These are phyloP conservation scores for Carex arenaria DNA, from an alignment of 202 grass and related monocot species.

Conservation along the genomic window DNA sequence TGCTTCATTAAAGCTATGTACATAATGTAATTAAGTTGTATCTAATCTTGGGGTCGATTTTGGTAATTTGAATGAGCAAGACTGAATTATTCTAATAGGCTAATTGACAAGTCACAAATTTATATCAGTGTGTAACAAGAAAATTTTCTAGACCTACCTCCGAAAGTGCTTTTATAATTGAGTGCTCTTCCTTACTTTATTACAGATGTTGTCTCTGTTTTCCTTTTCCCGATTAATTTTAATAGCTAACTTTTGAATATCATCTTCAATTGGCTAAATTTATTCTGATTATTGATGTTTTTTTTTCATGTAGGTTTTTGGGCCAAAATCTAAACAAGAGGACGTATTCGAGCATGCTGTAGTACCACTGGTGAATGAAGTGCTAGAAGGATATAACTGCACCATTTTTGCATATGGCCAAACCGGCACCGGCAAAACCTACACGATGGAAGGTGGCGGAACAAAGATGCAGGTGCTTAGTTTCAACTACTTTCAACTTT, in stretches of 20 bases:
- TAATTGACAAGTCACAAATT: neutral
- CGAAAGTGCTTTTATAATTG: neutral
- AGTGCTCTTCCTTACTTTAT: neutral
- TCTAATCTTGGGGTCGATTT: neutral
- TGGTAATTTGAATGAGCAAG: neutral
- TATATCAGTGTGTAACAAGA: neutral
- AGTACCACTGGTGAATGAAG: constrained; percentile 63
- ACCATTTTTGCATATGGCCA: constrained; percentile 83
- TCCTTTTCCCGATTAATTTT: neutral
- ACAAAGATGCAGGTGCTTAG: constrained; percentile 47
- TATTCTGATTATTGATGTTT: neutral
- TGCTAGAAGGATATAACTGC: constrained; percentile 75
- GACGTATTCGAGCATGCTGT: constrained; percentile 81
- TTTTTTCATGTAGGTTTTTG: constrained; percentile 51
- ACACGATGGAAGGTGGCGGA: constrained; percentile 81
- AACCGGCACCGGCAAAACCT: constrained; percentile 75
- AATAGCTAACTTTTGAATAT: neutral
- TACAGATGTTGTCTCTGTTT: neutral
- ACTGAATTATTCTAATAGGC: neutral
- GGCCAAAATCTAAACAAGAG: constrained; percentile 58
- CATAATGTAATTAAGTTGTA: neutral
- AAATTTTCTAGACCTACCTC: neutral
- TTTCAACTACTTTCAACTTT: neutral
- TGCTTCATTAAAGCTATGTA: neutral
- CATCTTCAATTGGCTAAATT: neutral